These are phyloP conservation scores for Phaseolus lunatus DNA, from an alignment of 306 rosid species.

Conservation along the genomic window DNA sequence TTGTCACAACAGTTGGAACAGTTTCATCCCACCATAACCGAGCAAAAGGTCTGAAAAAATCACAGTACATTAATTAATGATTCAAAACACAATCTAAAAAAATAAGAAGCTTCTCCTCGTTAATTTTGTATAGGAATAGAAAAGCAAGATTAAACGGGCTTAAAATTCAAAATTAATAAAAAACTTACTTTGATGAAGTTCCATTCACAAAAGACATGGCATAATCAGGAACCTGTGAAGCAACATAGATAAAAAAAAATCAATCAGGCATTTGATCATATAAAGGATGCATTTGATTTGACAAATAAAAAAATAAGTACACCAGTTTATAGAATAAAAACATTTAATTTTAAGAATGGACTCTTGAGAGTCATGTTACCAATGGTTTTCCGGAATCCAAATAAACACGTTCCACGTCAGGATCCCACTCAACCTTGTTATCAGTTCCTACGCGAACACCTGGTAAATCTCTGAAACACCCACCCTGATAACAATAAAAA, in stretches of 20 bases:
- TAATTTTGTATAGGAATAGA: too few species aligned
- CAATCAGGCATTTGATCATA: too few species aligned
- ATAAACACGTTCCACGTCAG: slow-evolving; percentile 55
- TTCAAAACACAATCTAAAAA: too few species aligned
- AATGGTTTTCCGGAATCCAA: slow-evolving; percentile 81
- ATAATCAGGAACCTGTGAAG: slow-evolving; percentile 72
- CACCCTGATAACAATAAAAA: slow-evolving; percentile 61
- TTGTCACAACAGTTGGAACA: slow-evolving; percentile 82
- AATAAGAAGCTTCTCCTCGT: too few species aligned
- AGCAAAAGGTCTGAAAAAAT: slow-evolving; percentile 71
- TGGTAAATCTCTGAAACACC: slow-evolving; percentile 75
- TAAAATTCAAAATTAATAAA: background rate
- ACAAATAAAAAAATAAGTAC: too few species aligned
- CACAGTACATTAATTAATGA: background rate
- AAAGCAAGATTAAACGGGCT: background rate
- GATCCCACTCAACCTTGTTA: slow-evolving; percentile 76
- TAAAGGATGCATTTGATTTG: too few species aligned
- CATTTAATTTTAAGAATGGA: too few species aligned
- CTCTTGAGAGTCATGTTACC: slow-evolving; percentile 50
- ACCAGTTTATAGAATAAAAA: too few species aligned
- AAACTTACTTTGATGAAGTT: slow-evolving; percentile 72
- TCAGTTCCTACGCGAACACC: slow-evolving; percentile 71
- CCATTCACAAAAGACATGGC: slow-evolving; percentile 77
- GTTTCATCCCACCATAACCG: slow-evolving; percentile 99
- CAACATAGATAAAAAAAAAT: too few species aligned